These are phyloP conservation scores for Mrakia frigida DNA, from an alignment of 768 basidiomycete genomes.

Conservation along the genomic window DNA sequence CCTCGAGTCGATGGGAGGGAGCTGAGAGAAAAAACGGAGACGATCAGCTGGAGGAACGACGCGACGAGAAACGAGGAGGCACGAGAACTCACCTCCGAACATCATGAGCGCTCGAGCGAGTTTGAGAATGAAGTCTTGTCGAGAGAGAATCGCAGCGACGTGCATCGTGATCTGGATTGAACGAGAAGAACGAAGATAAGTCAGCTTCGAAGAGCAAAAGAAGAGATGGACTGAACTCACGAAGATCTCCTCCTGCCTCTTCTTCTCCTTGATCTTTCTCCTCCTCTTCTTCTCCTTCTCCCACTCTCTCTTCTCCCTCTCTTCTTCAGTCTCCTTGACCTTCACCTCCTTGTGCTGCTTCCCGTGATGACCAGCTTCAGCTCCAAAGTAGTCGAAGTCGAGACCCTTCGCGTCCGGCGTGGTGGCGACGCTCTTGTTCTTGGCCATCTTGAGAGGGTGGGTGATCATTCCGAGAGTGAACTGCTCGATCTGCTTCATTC, in stretches of 20 bases:
- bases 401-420: constrained; percentile 40
- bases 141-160: constrained; percentile 69
- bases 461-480: constrained; percentile 25
- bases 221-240: constrained; percentile 48
- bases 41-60: not conserved
- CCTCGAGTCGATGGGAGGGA: constrained; percentile 88
- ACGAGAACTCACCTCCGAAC: constrained; percentile 35
- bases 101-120: constrained; percentile 83
- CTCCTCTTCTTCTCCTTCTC: constrained; percentile 44
- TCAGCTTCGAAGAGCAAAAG: not conserved
- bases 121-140: constrained; percentile 80
- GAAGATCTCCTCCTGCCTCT: constrained; percentile 70
- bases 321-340: constrained; percentile 43
- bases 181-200: not conserved
- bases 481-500: constrained; percentile 27
- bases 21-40: constrained; percentile 55
- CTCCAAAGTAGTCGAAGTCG: constrained; percentile 42
- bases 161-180: constrained; percentile 65
- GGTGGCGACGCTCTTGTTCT: constrained; percentile 16
- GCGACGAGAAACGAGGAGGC: constrained; percentile 41
- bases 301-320: constrained; percentile 49
- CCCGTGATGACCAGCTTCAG: not conserved
- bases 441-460: constrained; percentile 28
- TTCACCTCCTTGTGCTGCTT: constrained; percentile 4
- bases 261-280: constrained; percentile 49